Base-by-base conservation (phyloP, 1,284 basidiomycete genomes). In the Golubevia pallescens region DNA sequence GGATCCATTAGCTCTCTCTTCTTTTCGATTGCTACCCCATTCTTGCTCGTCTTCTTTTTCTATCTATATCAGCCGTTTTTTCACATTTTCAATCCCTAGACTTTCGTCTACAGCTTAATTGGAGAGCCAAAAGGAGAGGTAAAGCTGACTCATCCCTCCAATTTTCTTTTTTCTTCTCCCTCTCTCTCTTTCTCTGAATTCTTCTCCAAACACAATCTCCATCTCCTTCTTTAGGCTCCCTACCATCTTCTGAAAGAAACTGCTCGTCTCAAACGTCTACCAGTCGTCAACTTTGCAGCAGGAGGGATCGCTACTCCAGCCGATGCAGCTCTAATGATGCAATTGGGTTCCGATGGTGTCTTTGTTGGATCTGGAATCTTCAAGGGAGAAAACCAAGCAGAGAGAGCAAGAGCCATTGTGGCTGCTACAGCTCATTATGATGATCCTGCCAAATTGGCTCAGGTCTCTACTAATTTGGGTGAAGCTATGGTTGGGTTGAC, bases 301-400 rank as follows among this genome's bases (percentile, higher is more conserved):
- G 96, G 96, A 69, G 96, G 96, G 73, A 91, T 99, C 66, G 95
- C 97, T 60, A 98, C 96, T 3, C 96, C 96, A 58, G 95, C 95
- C 72, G 96, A 99, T 86, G 97, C 96, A 21, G 97, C 97, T 2
- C 87, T 99, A 73, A 97, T 99, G 96, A 99, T 99, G 96, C 95
- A 98, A 86, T 90, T 99, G 51, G 95, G 96, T 59, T 95, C 94
- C 86, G 96, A 99, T 85, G 96, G 97, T 89, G 93, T 87, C 23
- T 87, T 87, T 68, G 87, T 87, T 73, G 95, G 95, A 28, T 97
- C 94, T 24, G 95, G 95, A 61, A 95, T 97, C 84, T 97, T 94
- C 89, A 91, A 92, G 81, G 96, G 95, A 60, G 93, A 92, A 63
- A 93, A 99, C 86, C 95, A 96, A 34, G 93, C 92, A 42, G 95